Base-by-base conservation (phyloP, 75 land plant species). In the Picea sitchensis region DNA sequence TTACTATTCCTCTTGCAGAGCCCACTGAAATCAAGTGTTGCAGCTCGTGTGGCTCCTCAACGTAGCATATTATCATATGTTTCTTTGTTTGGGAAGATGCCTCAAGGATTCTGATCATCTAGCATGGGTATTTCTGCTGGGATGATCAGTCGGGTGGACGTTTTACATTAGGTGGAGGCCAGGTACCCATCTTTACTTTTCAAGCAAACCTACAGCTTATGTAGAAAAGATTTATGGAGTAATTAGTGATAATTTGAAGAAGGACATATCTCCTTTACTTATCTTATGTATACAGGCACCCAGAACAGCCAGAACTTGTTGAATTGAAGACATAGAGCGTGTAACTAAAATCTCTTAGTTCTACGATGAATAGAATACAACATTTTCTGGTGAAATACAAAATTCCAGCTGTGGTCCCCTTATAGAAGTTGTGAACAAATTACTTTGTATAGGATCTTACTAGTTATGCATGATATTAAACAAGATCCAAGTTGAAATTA, bases 21-120 rank as follows among this genome's bases (percentile, higher is more conserved):
- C 58, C 88, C 98, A 15, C 90, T 95, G 23, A 95, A 91, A 80
- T 91, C 93, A 78, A 88, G 89, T 80, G 89, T 88, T 76, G 81
- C 85, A 80, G 83, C 83, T 38, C 80, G 76, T 61, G 77, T 63
- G 32, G 80, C 90, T 63, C 88, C 89, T 65, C 60, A 59, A 59
- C 60, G 60, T 59, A 88, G 87, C 12, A 76, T 87, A 78, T 77
- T 58, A 32, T 77, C 87, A 36, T 82, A 88, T 21, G 82, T 83
- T 68, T 85, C 93, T 3, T 80, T 95, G 76, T 95, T 95, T 88
- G 93, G 95, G 17, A 81, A 93, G 76, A 92, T 95, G 95, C 85
- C 95, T 59, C 90, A 91, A 76, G 98, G 83, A 65, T 76, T 82
- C 23, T 83, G 84, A 14, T 76, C 90, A 59, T 82, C 90, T 20